Base-by-base conservation (phyloP, 768 basidiomycete species). In the Rhizopogon roseolus region DNA sequence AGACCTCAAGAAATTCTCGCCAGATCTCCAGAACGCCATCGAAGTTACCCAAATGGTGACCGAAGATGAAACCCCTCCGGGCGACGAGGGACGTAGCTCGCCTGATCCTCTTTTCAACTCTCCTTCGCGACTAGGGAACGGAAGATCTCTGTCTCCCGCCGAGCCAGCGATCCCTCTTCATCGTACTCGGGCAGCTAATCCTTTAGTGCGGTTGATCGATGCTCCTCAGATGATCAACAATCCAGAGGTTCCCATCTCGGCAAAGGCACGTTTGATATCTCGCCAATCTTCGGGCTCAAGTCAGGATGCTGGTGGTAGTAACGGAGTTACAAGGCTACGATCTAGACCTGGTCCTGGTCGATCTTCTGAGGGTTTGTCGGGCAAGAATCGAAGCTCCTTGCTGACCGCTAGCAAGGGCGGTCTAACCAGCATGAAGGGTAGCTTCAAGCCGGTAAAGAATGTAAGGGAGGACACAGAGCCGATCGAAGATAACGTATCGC, bases 151-250 rank as follows among this genome's bases (percentile, higher is more conserved):
- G 43, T 55, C 56, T 14, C 9, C 54, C 34, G 50, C 19, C 14
- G 57, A 48, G 1, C 7, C 54, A 2, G 27, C 22, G 5, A 42
- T 68, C 5, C 72, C 72, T 22, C 57, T 57, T 6, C 84, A 84
- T 63, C 78, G 78, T 52, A 68, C 64, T 1, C 77, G 81, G 41
- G 70, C 66, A 13, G 72, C 74, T 16, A 81, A 84, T 25, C 82
- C 86, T 14, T 71, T 73, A 4, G 76, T 86, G 17, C 81, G 81
- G 59, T 64, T 81, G 55, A 66, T 76, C 4, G 80, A 85, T 49
- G 41, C 63, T 28, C 65, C 74, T 6, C 54, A 62, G 11, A 57
- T 72, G 17, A 42, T 48, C 4, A 53, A 56, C 34, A 37, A 43
- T 57, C 56, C 72, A 52, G 71, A 72, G 14, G 68, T 72, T 38